These are phyloP conservation scores for Rhodofomes roseus DNA, from an alignment of 1,284 basidiomycete genomes.

Conservation along the genomic window DNA sequence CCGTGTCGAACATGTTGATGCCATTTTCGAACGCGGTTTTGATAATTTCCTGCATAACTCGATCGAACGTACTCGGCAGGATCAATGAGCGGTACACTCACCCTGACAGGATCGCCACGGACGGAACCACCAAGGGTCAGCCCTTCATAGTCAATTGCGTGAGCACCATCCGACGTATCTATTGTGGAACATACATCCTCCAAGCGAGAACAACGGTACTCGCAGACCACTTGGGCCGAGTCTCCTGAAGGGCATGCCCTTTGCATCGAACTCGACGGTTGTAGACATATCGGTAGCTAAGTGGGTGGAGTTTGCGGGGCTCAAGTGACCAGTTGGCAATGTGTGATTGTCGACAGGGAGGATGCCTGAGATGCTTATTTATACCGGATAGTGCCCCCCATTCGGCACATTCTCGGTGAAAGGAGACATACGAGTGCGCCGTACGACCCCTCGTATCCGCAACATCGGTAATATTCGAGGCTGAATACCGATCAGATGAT, in stretches of 20 bases:
- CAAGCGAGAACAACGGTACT: constrained; percentile 76
- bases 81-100: constrained; percentile 16
- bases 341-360: background rate
- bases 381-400: background rate
- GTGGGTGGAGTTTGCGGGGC: background rate
- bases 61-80: background rate
- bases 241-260: constrained; percentile 72
- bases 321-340: background rate
- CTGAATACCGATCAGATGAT: background rate
- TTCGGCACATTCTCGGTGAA: background rate
- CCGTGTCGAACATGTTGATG: constrained; percentile 69
- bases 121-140: constrained; percentile 66
- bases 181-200: constrained; percentile 50
- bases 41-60: constrained; percentile 47
- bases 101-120: constrained; percentile 67
- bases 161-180: background rate
- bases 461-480: background rate
- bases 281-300: background rate
- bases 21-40: constrained; percentile 63
- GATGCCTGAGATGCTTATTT: background rate
- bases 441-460: background rate
- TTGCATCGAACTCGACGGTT: constrained; percentile 43
- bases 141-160: constrained; percentile 33
- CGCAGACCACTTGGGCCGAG: constrained; percentile 72
- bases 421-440: background rate